A percentile compares a stretch with the other conserved stretches of the same genome.
phyloP scores from a whole-genome alignment of 345 rosid genomes.

The Brassica nigra region DNA sequence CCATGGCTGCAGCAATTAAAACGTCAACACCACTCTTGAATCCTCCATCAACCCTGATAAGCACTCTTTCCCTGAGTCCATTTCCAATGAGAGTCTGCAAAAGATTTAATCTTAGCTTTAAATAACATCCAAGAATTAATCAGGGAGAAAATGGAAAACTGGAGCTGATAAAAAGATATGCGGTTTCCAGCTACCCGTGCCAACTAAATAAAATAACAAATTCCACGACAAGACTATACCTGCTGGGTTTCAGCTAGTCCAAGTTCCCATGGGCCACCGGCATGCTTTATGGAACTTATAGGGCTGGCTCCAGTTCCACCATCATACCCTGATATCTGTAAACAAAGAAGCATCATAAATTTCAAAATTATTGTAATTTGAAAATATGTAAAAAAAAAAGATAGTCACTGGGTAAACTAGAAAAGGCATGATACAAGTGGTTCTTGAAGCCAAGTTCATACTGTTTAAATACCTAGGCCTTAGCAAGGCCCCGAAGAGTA shows the following conservation, averaged over 20 bases:
- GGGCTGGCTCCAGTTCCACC: slow-evolving; percentile 99
- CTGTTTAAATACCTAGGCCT: slow-evolving; percentile 9
- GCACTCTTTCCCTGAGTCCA: slow-evolving; percentile 98
- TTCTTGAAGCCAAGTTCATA: not conserved
- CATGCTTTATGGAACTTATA: slow-evolving; percentile 97
- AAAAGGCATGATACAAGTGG: not conserved
- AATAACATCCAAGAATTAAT: slow-evolving; percentile 6
- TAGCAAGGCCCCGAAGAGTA: not conserved
- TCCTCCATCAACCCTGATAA: slow-evolving; percentile 97
- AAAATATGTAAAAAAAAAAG: slow-evolving; percentile 13
- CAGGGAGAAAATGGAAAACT: not conserved
- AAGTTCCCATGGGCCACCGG: slow-evolving; percentile 99
- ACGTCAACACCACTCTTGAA: slow-evolving; percentile 95
- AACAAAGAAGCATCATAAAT: slow-evolving; percentile 28
- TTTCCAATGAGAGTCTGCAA: slow-evolving; percentile 85
- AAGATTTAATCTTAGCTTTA: slow-evolving; percentile 35
- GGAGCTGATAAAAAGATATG: slow-evolving; percentile 3
- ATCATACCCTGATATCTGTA: slow-evolving; percentile 97
- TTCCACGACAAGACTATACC: slow-evolving; percentile 43
- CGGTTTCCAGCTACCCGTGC: not conserved
- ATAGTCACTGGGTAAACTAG: slow-evolving; percentile 8
- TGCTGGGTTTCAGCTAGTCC: slow-evolving; percentile 91
- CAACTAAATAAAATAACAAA: slow-evolving; percentile 12
- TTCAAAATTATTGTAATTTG: not conserved
- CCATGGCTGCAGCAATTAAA: slow-evolving; percentile 94